These are phyloP conservation scores for Endothia cerciana DNA, from an alignment of 2,329 filamentous ascomycete genomes.

Conservation along the genomic window DNA sequence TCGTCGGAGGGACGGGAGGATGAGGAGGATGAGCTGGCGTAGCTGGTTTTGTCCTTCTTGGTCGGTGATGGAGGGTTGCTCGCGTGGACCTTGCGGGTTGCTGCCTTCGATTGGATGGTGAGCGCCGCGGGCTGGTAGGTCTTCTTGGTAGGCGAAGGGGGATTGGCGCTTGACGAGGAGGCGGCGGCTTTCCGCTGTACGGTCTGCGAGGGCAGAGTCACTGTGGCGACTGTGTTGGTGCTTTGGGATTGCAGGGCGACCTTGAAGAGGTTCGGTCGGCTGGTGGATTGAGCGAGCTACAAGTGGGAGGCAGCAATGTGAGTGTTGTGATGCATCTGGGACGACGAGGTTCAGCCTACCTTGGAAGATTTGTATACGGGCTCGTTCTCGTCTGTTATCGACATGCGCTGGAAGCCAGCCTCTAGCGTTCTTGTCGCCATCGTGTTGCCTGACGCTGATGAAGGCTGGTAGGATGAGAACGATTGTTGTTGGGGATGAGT, in stretches of 20 bases:
- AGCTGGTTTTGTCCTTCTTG: conserved; percentile 51
- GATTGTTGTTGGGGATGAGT: conserved; percentile 3
- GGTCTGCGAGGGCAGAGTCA: conserved; percentile 69
- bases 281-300: conserved; percentile 57
- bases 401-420: conserved; percentile 85
- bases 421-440: conserved; percentile 78
- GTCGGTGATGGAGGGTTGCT: conserved; percentile 55
- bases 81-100: conserved; percentile 52
- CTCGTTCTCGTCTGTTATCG: conserved; percentile 88
- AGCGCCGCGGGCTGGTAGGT: conserved; percentile 54
- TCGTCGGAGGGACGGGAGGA: conserved; percentile 51
- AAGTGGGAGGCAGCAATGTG: conserved; percentile 37
- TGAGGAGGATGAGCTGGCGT: conserved; percentile 35
- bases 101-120: conserved; percentile 68
- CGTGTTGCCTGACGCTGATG: conserved; percentile 23
- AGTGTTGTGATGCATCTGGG: neutral
- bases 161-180: conserved; percentile 34
- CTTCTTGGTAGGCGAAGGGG: conserved; percentile 30
- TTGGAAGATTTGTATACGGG: conserved; percentile 72
- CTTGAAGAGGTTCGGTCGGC: conserved; percentile 83
- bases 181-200: conserved; percentile 53
- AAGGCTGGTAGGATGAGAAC: neutral
- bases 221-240: conserved; percentile 65
- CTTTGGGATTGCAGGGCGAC: conserved; percentile 81
- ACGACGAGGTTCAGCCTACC: conserved; percentile 52